These are phyloP conservation scores for Penicillium antarcticum DNA, from an alignment of 495 filamentous ascomycete genomes.

Conservation along the genomic window DNA sequence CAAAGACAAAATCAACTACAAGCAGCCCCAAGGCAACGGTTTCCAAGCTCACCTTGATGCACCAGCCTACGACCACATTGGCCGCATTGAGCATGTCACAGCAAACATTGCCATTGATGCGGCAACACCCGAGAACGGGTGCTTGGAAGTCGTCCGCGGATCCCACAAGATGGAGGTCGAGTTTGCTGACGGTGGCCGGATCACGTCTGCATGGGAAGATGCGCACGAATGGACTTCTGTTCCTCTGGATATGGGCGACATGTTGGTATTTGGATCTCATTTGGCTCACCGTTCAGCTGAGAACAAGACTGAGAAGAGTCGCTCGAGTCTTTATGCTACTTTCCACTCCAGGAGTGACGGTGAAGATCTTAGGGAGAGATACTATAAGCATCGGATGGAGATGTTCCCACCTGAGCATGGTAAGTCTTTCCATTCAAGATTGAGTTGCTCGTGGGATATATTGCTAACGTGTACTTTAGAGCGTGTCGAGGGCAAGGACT, in stretches of 20 bases:
- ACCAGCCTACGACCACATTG: conserved; percentile 43
- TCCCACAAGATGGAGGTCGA: conserved; percentile 38
- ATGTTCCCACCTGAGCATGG: conserved; percentile 40
- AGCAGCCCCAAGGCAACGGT: conserved; percentile 34
- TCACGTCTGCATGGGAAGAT: conserved; percentile 32
- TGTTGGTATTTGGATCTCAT: conserved; percentile 41
- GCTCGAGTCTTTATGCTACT: conserved; percentile 42
- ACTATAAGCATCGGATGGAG: conserved; percentile 38
- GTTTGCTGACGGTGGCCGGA: conserved; percentile 28
- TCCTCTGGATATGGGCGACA: conserved; percentile 33
- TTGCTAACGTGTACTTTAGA: conserved; percentile 15
- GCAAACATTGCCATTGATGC: conserved; percentile 40
- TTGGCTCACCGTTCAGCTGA: conserved; percentile 38
- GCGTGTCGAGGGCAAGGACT: conserved; percentile 33
- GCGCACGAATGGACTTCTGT: conserved; percentile 35
- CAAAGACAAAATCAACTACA: conserved; percentile 47
- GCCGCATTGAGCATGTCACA: conserved; percentile 40
- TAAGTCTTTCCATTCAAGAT: conserved; percentile 3
- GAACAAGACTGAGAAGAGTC: conserved; percentile 31
- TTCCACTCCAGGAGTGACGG: conserved; percentile 38
- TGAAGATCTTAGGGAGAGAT: conserved; percentile 30
- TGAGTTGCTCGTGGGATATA: background rate
- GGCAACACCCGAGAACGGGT: conserved; percentile 37
- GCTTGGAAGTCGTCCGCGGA: conserved; percentile 39
- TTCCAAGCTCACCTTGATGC: conserved; percentile 44